These are phyloP conservation scores for Dothidotthia symphoricarpi DNA, from an alignment of 2,329 filamentous ascomycete species.

Conservation along the genomic window DNA sequence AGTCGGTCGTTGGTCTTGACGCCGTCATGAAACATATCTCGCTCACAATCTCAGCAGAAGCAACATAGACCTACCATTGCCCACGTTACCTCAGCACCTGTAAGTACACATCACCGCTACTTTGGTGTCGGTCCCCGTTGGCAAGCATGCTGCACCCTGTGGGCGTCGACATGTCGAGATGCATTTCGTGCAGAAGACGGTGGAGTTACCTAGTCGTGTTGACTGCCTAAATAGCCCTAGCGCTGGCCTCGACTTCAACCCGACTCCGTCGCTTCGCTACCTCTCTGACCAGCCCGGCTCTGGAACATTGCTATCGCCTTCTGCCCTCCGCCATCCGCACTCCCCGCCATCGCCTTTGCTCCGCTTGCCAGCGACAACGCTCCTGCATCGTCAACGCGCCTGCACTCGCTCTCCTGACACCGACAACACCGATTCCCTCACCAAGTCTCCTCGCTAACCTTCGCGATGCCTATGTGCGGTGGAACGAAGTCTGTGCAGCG, in stretches of 20 bases:
- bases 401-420: conserved; percentile 23
- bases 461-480: conserved; percentile 50
- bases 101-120: too few relatives aligned
- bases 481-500: conserved; percentile 76
- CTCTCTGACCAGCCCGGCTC: conserved; percentile 19
- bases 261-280: conserved; percentile 13
- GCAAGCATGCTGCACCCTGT: too few relatives aligned
- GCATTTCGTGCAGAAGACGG: too few relatives aligned
- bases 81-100: too few relatives aligned
- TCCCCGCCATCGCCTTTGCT: conserved; percentile 7
- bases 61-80: too few relatives aligned
- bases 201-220: conserved; percentile 2
- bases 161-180: too few relatives aligned
- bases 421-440: conserved; percentile 24
- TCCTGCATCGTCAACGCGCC: conserved; percentile 24
- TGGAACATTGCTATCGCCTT: conserved; percentile 18
- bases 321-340: conserved; percentile 10
- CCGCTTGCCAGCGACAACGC: conserved; percentile 9
- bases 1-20: too few relatives aligned
- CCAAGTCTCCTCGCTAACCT: conserved; percentile 15
- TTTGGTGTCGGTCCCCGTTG: too few relatives aligned
- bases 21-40: too few relatives aligned
- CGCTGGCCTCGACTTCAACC: conserved; percentile 8
- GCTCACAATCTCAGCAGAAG: too few relatives aligned
- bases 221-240: conserved; percentile 15